Evolutionary conservation across 306 rosid genomes (phyloP).

Genomic region (Cyclanthera cordifolia): DNA sequence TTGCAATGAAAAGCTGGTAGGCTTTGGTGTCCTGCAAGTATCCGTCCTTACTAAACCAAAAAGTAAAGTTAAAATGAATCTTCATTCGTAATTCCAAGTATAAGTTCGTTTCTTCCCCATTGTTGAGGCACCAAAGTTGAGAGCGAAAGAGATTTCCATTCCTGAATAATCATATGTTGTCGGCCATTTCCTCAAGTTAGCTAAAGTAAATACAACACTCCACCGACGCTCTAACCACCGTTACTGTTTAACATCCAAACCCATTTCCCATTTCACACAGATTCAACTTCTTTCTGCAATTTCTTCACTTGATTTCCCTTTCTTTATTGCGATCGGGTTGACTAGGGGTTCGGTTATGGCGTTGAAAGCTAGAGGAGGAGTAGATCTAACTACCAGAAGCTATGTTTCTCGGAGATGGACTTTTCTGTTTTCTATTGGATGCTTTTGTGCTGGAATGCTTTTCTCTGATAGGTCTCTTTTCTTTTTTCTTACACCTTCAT

Average conservation of each 20-base stretch:
- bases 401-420: slow-evolving; percentile 41
- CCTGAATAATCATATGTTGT: no score
- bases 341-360: slow-evolving; percentile 28
- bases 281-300: not conserved
- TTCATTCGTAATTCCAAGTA: no score
- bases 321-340: no score
- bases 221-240: slow-evolving; percentile 11
- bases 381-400: slow-evolving; percentile 26
- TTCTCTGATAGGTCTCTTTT: slow-evolving; percentile 41
- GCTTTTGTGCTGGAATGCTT: slow-evolving; percentile 50
- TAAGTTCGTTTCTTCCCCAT: no score
- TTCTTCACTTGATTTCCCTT: slow-evolving; percentile 1
- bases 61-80: no score
- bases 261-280: not conserved
- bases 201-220: no score
- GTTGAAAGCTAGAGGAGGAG: slow-evolving; percentile 34
- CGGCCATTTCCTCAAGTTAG: no score
- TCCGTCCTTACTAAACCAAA: no score
- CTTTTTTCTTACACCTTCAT: not conserved
- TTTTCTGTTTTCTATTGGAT: slow-evolving; percentile 36
- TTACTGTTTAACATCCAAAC: slow-evolving; percentile 4
- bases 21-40: no score
- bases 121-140: no score
- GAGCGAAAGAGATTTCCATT: no score
- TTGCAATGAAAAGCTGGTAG: no score